Conservation (phyloP, 192 early-diverging fungal species). For the Gorgonomyces haynaldii region DNA sequence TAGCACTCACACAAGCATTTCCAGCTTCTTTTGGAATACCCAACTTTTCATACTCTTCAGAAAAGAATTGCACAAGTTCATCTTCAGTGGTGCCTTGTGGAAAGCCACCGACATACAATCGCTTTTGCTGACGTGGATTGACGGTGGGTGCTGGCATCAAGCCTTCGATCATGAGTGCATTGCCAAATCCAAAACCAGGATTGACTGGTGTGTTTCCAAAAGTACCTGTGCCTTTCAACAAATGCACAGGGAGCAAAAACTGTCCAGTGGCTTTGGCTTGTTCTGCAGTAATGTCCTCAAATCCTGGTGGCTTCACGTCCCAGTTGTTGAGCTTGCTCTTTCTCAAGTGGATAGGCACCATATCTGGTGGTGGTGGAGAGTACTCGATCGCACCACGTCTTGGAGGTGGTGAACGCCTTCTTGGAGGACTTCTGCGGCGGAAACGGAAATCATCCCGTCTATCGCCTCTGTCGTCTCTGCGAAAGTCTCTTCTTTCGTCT, state of each 20-base stretch:
- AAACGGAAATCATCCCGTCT: neutral
- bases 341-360: slow-evolving; percentile 69
- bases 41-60: slow-evolving; percentile 3
- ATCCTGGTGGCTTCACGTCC: slow-evolving; percentile 85
- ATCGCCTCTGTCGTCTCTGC: slow-evolving; percentile 3
- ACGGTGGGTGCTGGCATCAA: slow-evolving; percentile 51
- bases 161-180: slow-evolving; percentile 57
- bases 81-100: neutral
- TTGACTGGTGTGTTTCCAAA: neutral
- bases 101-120: slow-evolving; percentile 6
- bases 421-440: neutral
- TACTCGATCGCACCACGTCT: neutral
- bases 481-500: too few species aligned
- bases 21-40: slow-evolving; percentile 23
- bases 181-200: slow-evolving; percentile 48
- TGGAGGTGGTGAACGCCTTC: too few species aligned
- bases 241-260: slow-evolving; percentile 5
- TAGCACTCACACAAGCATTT: slow-evolving; percentile 60
- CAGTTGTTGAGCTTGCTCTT: slow-evolving; percentile 74
- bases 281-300: slow-evolving; percentile 67
- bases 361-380: slow-evolving; percentile 2
- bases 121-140: neutral
- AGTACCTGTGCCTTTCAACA: slow-evolving; percentile 6
- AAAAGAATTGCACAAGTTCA: slow-evolving; percentile 3
- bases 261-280: slow-evolving; percentile 80